A percentile compares a stretch with the other conserved stretches of the same genome.
Conservation (phyloP, 176 grass and related monocot genomes). For the Typha latifolia region DNA sequence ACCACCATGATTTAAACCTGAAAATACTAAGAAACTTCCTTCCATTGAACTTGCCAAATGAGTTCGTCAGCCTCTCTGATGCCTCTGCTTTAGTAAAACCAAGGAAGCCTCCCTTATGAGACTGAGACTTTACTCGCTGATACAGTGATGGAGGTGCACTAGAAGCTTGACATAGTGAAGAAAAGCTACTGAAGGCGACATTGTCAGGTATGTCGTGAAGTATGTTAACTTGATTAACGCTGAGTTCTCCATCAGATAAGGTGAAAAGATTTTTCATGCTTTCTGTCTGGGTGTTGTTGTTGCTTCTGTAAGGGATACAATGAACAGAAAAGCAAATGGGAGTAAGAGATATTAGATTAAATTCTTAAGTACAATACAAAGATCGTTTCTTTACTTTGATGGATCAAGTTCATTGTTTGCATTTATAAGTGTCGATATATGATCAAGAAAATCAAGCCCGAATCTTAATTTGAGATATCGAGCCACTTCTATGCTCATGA, state of each 20-base stretch:
- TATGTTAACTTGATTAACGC: constrained; percentile 6
- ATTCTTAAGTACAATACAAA: neutral
- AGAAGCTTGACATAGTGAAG: neutral
- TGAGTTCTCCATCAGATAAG: constrained; percentile 2
- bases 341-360: neutral
- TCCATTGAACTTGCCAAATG: constrained; percentile 4
- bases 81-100: neutral
- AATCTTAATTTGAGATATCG: too few relatives aligned
- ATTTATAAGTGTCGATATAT: neutral
- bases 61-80: constrained; percentile 1
- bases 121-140: neutral
- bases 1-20: constrained; percentile 24
- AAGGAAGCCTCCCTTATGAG: constrained; percentile 12
- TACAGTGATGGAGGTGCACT: neutral
- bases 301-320: neutral
- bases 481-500: too few relatives aligned
- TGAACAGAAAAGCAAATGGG: neutral
- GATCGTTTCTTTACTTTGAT: neutral
- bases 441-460: neutral
- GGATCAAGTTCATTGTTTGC: neutral
- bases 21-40: constrained; percentile 19
- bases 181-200: constrained; percentile 10
- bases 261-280: constrained; percentile 4
- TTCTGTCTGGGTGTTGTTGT: neutral
- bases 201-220: constrained; percentile 1